A percentile compares a stretch with the other conserved stretches of the same genome.
These are phyloP conservation scores for Ophiostoma piceae DNA, from an alignment of 2,329 filamentous ascomycete species.

Conservation along the genomic window DNA sequence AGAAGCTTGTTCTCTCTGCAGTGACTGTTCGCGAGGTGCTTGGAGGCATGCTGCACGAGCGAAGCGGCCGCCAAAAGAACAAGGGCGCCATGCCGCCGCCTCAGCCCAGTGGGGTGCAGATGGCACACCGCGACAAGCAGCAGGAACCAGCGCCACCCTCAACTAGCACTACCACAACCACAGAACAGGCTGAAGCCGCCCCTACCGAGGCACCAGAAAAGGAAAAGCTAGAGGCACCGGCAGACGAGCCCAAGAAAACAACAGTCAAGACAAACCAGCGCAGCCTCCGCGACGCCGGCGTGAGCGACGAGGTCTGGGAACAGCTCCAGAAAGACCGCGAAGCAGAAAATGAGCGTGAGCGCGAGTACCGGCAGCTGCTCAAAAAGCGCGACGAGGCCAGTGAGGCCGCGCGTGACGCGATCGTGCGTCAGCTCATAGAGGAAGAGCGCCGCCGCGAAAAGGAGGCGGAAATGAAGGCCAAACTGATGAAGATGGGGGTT, in stretches of 20 bases:
- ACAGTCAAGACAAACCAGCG: too few species aligned
- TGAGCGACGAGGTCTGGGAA: conserved; percentile 57
- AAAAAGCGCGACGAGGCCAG: conserved; percentile 26
- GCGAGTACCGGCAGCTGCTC: conserved; percentile 33
- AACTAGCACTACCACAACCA: background rate
- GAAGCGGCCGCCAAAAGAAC: background rate
- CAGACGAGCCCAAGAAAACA: too few species aligned
- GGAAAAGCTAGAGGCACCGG: background rate
- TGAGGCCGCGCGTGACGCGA: conserved; percentile 35
- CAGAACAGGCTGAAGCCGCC: background rate
- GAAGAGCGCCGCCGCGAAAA: conserved; percentile 39
- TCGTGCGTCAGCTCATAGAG: conserved; percentile 36
- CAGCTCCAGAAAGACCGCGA: conserved; percentile 51
- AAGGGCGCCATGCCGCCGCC: background rate
- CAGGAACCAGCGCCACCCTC: background rate
- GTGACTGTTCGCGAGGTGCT: conserved; percentile 26
- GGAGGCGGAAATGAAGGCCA: conserved; percentile 38
- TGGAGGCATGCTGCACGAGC: conserved; percentile 17
- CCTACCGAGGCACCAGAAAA: background rate
- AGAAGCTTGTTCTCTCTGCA: conserved; percentile 23
- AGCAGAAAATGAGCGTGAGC: conserved; percentile 37
- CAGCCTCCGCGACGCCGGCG: conserved; percentile 47
- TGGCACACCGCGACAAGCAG: background rate
- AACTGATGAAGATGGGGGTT: conserved; percentile 47
- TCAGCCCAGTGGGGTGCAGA: background rate